These are phyloP conservation scores for Candida vaughaniae DNA, from an alignment of 805 yeast species.

Conservation along the genomic window DNA sequence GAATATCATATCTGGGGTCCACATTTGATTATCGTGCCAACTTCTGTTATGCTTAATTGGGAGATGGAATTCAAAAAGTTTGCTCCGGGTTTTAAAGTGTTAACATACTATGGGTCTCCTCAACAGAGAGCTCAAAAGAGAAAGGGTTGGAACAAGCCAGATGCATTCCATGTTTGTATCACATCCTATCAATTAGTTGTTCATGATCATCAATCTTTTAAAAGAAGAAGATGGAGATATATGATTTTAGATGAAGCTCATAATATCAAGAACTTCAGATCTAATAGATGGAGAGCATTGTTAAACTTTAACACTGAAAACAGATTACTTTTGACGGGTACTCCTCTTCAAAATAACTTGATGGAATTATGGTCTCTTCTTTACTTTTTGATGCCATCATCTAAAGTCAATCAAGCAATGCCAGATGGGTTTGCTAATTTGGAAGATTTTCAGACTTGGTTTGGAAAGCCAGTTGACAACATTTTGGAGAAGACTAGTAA, in stretches of 20 bases:
- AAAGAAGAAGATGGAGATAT: slow-evolving; percentile 91
- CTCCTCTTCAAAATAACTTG: slow-evolving; percentile 92
- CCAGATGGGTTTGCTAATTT: slow-evolving; percentile 96
- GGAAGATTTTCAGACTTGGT: slow-evolving; percentile 97
- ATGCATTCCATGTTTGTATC: slow-evolving; percentile 93
- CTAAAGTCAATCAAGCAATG: slow-evolving; percentile 68
- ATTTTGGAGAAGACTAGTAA: slow-evolving; percentile 65
- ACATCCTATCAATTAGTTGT: slow-evolving; percentile 97
- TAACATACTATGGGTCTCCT: slow-evolving; percentile 96
- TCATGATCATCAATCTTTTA: slow-evolving; percentile 92
- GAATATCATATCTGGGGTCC: slow-evolving; percentile 98
- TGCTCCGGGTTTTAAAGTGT: slow-evolving; percentile 95
- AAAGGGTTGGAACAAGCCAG: slow-evolving; percentile 96
- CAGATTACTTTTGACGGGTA: slow-evolving; percentile 87
- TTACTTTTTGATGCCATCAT: slow-evolving; percentile 93
- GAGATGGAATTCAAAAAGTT: slow-evolving; percentile 98
- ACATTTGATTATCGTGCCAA: slow-evolving; percentile 93
- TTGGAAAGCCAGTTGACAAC: slow-evolving; percentile 94
- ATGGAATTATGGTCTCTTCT: slow-evolving; percentile 95
- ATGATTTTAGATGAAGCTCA: slow-evolving; percentile 99
- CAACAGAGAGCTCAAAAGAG: slow-evolving; percentile 95
- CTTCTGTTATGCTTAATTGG: slow-evolving; percentile 97
- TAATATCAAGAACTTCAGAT: slow-evolving; percentile 92
- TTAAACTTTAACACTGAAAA: slow-evolving; percentile 91
- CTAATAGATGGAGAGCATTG: slow-evolving; percentile 95